Evolutionary conservation across 2,329 filamentous ascomycete genomes (phyloP).

Genomic region (Colletotrichum abscissum): DNA sequence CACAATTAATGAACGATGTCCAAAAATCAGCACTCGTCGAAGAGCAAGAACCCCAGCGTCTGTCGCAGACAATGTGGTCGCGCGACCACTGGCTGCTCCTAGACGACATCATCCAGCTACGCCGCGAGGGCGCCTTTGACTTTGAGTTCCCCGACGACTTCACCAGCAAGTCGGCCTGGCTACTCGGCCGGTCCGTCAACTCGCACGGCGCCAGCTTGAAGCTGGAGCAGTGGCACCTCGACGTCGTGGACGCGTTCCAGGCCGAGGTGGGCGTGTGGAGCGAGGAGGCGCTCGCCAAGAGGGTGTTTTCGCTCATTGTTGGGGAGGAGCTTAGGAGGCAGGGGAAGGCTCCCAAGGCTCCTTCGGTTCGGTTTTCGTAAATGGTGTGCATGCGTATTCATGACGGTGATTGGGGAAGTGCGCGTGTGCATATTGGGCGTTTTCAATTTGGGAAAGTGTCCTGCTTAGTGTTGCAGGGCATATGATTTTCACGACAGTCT

Average conservation of each 20-base stretch:
- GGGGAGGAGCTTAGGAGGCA: constrained; percentile 57
- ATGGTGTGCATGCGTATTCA: not conserved
- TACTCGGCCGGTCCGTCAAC: constrained; percentile 61
- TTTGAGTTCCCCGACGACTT: constrained; percentile 46
- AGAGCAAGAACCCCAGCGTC: constrained; percentile 19
- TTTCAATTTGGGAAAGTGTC: not conserved
- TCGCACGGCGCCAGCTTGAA: constrained; percentile 58
- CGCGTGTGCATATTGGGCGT: constrained; percentile 2
- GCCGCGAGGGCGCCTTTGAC: constrained; percentile 52
- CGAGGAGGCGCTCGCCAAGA: constrained; percentile 59
- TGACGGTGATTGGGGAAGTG: not conserved
- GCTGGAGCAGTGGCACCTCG: constrained; percentile 67
- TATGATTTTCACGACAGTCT: constrained; percentile 14
- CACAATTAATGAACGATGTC: not conserved
- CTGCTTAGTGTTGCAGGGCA: constrained; percentile 39
- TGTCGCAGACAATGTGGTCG: constrained; percentile 60
- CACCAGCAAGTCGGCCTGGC: constrained; percentile 44
- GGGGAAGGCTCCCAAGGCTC: constrained; percentile 9
- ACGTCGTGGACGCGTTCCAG: constrained; percentile 66
- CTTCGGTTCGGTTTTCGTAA: constrained; percentile 24
- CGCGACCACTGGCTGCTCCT: constrained; percentile 65
- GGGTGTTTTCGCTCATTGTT: constrained; percentile 64
- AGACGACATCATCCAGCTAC: constrained; percentile 62
- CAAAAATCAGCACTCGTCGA: not conserved
- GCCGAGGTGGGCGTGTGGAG: constrained; percentile 61